Percentiles rank a stretch among this genome's conserved stretches.
Evolutionary conservation across 2,329 filamentous ascomycete genomes (phyloP).

Genomic region (Penicillium corylophilum): DNA sequence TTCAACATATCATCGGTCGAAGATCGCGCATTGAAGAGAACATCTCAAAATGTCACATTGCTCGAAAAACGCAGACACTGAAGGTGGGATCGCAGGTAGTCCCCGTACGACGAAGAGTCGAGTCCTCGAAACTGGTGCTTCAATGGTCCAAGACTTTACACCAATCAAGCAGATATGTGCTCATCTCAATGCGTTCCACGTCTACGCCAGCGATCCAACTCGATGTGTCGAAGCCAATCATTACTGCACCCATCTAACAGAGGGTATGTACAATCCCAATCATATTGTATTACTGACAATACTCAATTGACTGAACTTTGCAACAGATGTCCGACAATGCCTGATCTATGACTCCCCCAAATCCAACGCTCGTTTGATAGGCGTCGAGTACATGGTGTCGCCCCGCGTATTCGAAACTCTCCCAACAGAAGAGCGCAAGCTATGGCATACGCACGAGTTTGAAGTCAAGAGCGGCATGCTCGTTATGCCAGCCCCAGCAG

Average conservation of each 20-base stretch:
- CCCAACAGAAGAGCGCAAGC: slow-evolving; percentile 63
- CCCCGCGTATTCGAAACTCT: slow-evolving; percentile 67
- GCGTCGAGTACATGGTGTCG: slow-evolving; percentile 85
- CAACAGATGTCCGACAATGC: slow-evolving; percentile 72
- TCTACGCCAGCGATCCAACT: slow-evolving; percentile 70
- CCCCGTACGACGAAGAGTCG: slow-evolving; percentile 36
- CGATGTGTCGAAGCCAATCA: slow-evolving; percentile 76
- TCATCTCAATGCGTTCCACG: slow-evolving; percentile 83
- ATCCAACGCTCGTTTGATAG: slow-evolving; percentile 70
- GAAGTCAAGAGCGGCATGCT: slow-evolving; percentile 48
- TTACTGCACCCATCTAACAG: slow-evolving; percentile 76
- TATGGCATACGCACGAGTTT: slow-evolving; percentile 73
- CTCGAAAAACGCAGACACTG: slow-evolving; percentile 4
- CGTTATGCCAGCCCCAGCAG: slow-evolving; percentile 39
- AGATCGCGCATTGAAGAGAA: not conserved
- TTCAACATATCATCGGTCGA: no score
- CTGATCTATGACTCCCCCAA: slow-evolving; percentile 75
- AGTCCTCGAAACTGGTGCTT: slow-evolving; percentile 40
- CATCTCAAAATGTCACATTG: slow-evolving; percentile 13
- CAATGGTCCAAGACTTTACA: slow-evolving; percentile 53
- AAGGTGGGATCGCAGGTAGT: slow-evolving; percentile 27
- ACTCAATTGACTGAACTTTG: not conserved
- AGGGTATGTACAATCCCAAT: slow-evolving; percentile 40
- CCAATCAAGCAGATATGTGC: slow-evolving; percentile 75
- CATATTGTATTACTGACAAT: not conserved